Evolutionary conservation across 768 basidiomycete species (phyloP).

Genomic region (Exsudoporus frostii): DNA sequence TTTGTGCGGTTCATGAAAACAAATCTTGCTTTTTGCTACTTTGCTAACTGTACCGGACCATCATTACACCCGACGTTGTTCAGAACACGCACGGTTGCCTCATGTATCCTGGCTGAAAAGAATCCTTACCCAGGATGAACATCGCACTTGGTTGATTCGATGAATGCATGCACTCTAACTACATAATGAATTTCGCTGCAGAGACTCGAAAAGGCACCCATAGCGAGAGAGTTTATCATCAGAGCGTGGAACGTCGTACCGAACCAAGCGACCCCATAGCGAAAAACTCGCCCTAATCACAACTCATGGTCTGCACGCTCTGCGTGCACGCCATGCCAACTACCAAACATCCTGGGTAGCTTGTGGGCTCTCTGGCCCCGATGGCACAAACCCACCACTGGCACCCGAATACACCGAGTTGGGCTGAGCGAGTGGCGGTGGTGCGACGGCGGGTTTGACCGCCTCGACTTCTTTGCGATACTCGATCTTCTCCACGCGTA

Average conservation of each 20-base stretch:
- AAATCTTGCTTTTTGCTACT: too few relatives aligned
- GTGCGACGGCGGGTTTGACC: slow-evolving; percentile 27
- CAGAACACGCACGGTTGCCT: slow-evolving; percentile 9
- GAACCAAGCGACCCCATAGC: neutral
- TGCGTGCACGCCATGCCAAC: neutral
- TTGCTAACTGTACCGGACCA: too few relatives aligned
- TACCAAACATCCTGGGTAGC: slow-evolving; percentile 29
- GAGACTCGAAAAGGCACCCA: neutral
- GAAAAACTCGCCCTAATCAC: neutral
- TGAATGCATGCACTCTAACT: neutral
- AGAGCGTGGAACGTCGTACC: neutral
- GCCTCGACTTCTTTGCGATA: slow-evolving; percentile 63
- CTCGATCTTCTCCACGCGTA: slow-evolving; percentile 89
- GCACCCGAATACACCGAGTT: slow-evolving; percentile 34
- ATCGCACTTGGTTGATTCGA: neutral
- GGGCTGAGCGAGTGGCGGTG: slow-evolving; percentile 23
- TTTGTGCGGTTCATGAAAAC: neutral
- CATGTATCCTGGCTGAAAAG: neutral
- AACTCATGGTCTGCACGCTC: neutral
- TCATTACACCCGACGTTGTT: neutral
- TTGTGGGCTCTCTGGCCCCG: slow-evolving; percentile 28
- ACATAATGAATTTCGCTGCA: neutral
- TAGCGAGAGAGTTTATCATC: neutral
- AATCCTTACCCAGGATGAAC: neutral
- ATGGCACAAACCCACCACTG: slow-evolving; percentile 14